These are phyloP conservation scores for Rusavskia elegans DNA, from an alignment of 495 filamentous ascomycete species.

Conservation along the genomic window DNA sequence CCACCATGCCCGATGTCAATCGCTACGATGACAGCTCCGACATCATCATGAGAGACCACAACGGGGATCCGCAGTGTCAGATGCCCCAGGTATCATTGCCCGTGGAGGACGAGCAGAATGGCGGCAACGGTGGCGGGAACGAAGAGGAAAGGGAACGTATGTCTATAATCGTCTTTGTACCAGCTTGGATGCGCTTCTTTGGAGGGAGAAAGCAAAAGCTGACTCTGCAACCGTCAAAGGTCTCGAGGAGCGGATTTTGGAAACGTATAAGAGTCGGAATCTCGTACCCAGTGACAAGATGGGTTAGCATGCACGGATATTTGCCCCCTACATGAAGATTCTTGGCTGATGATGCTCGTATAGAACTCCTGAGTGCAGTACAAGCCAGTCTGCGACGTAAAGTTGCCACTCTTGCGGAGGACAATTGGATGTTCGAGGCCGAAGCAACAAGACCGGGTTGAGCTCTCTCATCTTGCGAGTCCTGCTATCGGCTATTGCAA, in stretches of 20 bases:
- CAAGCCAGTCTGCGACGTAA: constrained; percentile 56
- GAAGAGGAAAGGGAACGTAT: constrained; percentile 34
- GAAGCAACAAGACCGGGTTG: constrained; percentile 32
- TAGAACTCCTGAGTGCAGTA: constrained; percentile 59
- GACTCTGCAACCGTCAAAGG: constrained; percentile 13
- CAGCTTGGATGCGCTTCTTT: no score
- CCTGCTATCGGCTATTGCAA: no score
- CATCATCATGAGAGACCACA: constrained; percentile 60
- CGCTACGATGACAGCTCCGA: constrained; percentile 38
- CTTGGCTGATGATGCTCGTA: constrained; percentile 13
- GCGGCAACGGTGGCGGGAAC: constrained; percentile 17
- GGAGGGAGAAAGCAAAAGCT: no score
- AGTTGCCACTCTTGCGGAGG: constrained; percentile 57
- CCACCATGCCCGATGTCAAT: no score
- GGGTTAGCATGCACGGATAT: constrained; percentile 29
- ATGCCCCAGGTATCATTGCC: constrained; percentile 36
- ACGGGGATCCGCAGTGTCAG: constrained; percentile 59
- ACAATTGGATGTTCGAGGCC: constrained; percentile 83
- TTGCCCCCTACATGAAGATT: not conserved
- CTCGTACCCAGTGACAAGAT: constrained; percentile 49
- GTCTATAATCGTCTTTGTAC: constrained; percentile 4
- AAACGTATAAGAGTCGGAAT: constrained; percentile 45
- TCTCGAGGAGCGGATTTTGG: constrained; percentile 31
- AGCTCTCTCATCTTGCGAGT: not conserved
- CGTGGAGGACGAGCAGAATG: constrained; percentile 32